These are phyloP conservation scores for Angophora floribunda DNA, from an alignment of 345 rosid species.

Conservation along the genomic window DNA sequence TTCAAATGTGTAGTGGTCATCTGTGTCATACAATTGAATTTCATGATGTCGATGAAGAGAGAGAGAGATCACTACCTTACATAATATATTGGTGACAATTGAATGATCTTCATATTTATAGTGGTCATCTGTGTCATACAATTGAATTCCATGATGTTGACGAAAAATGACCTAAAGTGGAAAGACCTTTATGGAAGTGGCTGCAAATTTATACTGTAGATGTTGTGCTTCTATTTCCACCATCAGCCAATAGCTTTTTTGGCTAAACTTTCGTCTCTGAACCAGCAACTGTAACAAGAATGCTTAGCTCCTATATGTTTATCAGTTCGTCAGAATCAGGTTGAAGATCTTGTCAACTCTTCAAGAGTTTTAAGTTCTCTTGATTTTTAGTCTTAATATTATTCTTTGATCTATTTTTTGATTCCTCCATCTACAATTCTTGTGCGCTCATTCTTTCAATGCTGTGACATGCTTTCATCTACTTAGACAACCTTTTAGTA, in stretches of 20 bases:
- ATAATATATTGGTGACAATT: not conserved
- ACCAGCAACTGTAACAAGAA: not conserved
- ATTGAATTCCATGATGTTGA: not conserved
- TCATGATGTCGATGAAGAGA: not conserved
- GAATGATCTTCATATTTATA: not conserved
- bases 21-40: not conserved
- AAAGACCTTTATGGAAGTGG: not conserved
- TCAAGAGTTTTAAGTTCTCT: not conserved
- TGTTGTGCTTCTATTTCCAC: not conserved
- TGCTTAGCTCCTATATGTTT: not conserved
- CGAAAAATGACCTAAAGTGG: not conserved
- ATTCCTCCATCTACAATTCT: not conserved
- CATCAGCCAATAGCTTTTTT: not conserved
- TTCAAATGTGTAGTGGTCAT: not conserved
- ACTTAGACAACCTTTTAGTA: not conserved
- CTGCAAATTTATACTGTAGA: not conserved
- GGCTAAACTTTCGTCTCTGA: not conserved
- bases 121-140: not conserved
- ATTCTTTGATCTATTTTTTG: not conserved
- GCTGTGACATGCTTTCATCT: not conserved
- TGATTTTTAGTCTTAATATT: not conserved
- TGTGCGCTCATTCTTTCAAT: not conserved
- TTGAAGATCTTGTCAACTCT: not conserved
- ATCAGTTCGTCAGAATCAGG: not conserved
- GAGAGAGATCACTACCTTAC: not conserved